Conservation (phyloP, 306 rosid genomes). For the Cucurbita pepo region DNA sequence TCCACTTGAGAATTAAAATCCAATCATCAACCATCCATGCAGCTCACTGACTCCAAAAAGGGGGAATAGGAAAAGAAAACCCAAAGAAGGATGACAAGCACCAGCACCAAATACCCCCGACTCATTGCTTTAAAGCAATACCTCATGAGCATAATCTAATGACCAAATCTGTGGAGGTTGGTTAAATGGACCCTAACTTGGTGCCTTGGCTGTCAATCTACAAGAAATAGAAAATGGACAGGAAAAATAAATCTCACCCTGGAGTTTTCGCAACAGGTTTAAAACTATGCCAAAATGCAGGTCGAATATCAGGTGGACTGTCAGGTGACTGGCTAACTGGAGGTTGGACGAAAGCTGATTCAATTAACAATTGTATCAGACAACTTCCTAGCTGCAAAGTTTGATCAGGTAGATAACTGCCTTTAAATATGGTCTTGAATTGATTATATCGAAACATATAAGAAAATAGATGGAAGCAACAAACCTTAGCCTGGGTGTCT, state of each 20-base stretch:
- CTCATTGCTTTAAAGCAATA: background rate
- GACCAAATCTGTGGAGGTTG: background rate
- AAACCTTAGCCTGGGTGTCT: conserved; percentile 67
- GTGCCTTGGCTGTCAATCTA: background rate
- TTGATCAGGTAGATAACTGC: conserved; percentile 4
- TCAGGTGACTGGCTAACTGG: conserved; percentile 57
- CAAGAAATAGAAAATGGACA: background rate
- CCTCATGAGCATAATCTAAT: background rate
- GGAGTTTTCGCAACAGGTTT: conserved; percentile 34
- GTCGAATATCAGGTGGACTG: conserved; percentile 66
- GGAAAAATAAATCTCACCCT: conserved; percentile 27
- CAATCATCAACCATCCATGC: background rate
- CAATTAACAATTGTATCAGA: conserved; percentile 52
- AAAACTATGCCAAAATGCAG: conserved; percentile 66
- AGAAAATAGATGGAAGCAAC: background rate
- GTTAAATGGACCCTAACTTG: background rate
- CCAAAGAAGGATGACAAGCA: background rate
- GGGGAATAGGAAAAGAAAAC: background rate
- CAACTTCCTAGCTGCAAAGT: conserved; percentile 70
- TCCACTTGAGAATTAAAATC: no score
- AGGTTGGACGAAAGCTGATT: conserved; percentile 59
- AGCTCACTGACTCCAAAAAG: background rate
- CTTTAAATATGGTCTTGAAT: background rate
- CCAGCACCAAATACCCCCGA: background rate
- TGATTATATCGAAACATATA: background rate